phyloP scores from a whole-genome alignment of 2,329 filamentous ascomycete species.

The Emmonsiellopsis sp. region DNA sequence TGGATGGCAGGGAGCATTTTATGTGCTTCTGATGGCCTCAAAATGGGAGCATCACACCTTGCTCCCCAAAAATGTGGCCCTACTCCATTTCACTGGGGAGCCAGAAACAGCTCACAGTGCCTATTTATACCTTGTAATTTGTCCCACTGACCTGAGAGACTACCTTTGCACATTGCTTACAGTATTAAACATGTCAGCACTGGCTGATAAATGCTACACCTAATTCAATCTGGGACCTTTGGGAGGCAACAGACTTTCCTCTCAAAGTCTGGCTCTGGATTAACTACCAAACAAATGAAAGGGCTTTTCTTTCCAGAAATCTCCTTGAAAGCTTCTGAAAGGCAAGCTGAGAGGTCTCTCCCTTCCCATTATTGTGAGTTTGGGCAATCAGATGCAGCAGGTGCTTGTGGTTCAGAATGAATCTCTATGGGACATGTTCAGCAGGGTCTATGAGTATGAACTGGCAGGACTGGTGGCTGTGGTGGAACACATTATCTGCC shows the following conservation, averaged over 20 bases:
- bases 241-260: neutral
- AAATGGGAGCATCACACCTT: neutral
- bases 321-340: too few relatives aligned
- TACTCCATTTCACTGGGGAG: neutral
- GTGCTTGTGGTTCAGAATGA: too few relatives aligned
- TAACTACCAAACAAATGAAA: too few relatives aligned
- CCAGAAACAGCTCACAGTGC: neutral
- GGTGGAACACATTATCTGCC: too few relatives aligned
- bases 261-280: neutral
- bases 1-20: neutral
- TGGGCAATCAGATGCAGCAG: too few relatives aligned
- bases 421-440: too few relatives aligned
- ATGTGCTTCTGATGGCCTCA: neutral
- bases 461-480: too few relatives aligned
- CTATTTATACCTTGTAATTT: neutral
- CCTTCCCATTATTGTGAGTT: too few relatives aligned
- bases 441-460: too few relatives aligned
- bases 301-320: too few relatives aligned
- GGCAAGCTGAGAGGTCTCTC: too few relatives aligned
- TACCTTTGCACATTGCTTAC: neutral
- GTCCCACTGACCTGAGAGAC: too few relatives aligned
- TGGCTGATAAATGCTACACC: neutral
- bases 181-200: neutral
- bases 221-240: neutral
- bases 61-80: neutral